Evolutionary conservation across 352 stramenopile genomes (phyloP).

Genomic region (Nothophytophthora sp.): DNA sequence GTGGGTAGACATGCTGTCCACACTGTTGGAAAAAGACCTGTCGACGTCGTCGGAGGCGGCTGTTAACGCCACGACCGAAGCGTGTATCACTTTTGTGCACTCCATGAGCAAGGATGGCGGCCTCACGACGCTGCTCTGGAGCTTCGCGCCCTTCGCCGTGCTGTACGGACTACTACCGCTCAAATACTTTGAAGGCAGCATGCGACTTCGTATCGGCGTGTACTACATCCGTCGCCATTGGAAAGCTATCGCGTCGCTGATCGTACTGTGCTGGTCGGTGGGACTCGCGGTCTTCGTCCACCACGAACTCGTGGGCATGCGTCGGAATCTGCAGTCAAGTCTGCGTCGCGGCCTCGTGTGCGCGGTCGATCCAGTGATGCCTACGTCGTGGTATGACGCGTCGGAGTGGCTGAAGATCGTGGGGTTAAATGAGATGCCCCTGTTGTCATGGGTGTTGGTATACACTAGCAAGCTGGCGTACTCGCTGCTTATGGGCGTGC

Average conservation of each 20-base stretch:
- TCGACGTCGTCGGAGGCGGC: conserved; percentile 6
- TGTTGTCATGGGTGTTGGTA: conserved; percentile 63
- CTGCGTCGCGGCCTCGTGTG: conserved; percentile 45
- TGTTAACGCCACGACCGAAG: conserved; percentile 2
- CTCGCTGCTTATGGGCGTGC: conserved; percentile 61
- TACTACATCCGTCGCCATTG: conserved; percentile 77
- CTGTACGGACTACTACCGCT: conserved; percentile 65
- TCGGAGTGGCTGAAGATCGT: conserved; percentile 31
- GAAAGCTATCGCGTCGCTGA: conserved; percentile 69
- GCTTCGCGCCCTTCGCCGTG: conserved; percentile 60
- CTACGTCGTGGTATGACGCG: conserved; percentile 45
- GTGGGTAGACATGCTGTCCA: conserved; percentile 27
- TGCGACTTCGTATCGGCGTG: conserved; percentile 66
- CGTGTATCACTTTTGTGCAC: conserved; percentile 39
- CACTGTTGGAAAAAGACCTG: conserved; percentile 14
- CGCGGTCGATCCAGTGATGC: conserved; percentile 36
- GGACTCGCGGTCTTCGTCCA: conserved; percentile 66
- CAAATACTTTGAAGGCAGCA: conserved; percentile 68
- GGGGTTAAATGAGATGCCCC: conserved; percentile 35
- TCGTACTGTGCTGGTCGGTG: conserved; percentile 69
- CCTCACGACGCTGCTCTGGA: conserved; percentile 52
- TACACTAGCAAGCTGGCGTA: conserved; percentile 68
- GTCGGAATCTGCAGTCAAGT: conserved; percentile 40
- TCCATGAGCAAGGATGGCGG: conserved; percentile 22
- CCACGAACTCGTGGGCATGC: conserved; percentile 49